phyloP scores from a whole-genome alignment of 257 asterid species.

The Linderniella brevidens region DNA sequence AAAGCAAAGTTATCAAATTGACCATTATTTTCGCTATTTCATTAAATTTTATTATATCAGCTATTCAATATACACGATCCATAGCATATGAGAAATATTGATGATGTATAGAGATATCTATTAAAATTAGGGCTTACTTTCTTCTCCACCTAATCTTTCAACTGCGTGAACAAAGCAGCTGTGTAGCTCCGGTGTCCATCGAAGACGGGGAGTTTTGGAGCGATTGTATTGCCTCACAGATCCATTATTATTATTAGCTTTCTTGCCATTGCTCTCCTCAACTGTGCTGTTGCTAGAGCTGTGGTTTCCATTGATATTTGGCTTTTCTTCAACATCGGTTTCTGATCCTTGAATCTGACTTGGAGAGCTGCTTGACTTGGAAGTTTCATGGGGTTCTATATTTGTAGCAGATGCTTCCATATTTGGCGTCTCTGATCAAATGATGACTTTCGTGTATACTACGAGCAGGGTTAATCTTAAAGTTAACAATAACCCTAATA shows the following conservation, averaged over 20 bases:
- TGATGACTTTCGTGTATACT: no score
- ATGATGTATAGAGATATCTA: no score
- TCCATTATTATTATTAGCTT: slow-evolving; percentile 21
- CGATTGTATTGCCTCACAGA: slow-evolving; percentile 71
- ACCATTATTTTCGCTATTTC: neutral
- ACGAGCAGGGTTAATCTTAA: no score
- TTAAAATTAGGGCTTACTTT: slow-evolving; percentile 34
- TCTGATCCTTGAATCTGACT: slow-evolving; percentile 14
- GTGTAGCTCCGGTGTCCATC: slow-evolving; percentile 90
- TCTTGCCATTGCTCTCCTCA: slow-evolving; percentile 48
- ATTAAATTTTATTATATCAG: neutral
- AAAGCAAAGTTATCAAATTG: neutral
- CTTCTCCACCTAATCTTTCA: slow-evolving; percentile 84
- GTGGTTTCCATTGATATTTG: slow-evolving; percentile 10
- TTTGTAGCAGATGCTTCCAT: slow-evolving; percentile 16
- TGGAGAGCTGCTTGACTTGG: slow-evolving; percentile 16
- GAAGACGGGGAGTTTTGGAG: slow-evolving; percentile 69
- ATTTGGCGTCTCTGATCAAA: no score
- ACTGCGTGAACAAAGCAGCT: slow-evolving; percentile 76
- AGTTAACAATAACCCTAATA: no score
- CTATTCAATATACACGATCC: neutral
- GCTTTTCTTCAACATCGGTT: slow-evolving; percentile 7
- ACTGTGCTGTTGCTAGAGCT: slow-evolving; percentile 85
- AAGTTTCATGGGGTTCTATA: slow-evolving; percentile 16
- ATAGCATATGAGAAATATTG: no score